Base-by-base conservation (phyloP, 805 yeast species). In the Teunomyces cretensis region DNA sequence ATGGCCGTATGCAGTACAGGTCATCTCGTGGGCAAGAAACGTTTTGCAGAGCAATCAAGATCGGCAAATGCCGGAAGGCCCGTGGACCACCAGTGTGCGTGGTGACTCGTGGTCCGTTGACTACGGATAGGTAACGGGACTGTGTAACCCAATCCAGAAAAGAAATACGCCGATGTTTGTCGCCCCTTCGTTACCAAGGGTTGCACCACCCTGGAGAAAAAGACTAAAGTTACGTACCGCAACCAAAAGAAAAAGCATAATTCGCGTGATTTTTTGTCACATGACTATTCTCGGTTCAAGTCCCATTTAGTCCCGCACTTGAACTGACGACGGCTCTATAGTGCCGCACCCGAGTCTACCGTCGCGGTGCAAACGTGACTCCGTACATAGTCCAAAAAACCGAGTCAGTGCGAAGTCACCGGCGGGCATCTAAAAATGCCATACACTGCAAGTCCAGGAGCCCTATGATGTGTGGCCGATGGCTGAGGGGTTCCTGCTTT, bases 351-450 rank as follows among this genome's bases (percentile, higher is more conserved):
- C 12, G 28, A 22, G 27, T 22, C 28, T 35, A 6, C 13, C 27
- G 12, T 3, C 12, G 22, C 26, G n/a, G 14, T 4, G 11, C 14
- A 19, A 9, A 14, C 38, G 15, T 35, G 38, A 35, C 38, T 35
- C 38, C 6, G 38, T 35, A 35, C 38, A 13, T 35, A 22, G 38
- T n/a, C 8, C 19, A 7, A 22, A 33, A 22, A 35, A 35, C 38
- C 38, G 38, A 35, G 38, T 35, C 38, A 35, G 16, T 7, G 38
- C 38, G 38, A 35, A 35, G 38, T 35, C 38, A 35, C 11, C 38
- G 13, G 38, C 12, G 27, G 13, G 27, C 28, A 22, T 12, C 38
- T 13, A 24, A 35, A 35, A 35, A 35, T 24, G 38, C 38, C 38
- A 35, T 35, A n/a, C 38, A 9, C 15, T 35, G 38, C 38, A 35